Conservation (phyloP, 768 basidiomycete species). For the Butyriboletus loyo region DNA sequence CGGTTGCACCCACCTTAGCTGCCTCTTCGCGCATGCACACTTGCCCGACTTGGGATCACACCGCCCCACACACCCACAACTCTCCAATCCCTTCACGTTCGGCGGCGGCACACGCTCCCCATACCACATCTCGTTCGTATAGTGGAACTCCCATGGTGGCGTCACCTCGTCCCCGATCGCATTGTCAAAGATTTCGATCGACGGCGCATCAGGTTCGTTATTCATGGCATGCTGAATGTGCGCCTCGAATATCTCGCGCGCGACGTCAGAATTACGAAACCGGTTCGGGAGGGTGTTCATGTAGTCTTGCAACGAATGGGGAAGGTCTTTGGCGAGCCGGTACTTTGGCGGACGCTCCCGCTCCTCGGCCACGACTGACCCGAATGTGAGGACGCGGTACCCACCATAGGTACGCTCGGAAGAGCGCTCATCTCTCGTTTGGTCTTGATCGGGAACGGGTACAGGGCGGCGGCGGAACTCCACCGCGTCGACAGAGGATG, state of each 20-base stretch:
- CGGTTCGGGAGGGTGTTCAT: constrained; percentile 50
- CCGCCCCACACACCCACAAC: constrained; percentile 72
- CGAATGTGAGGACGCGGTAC: constrained; percentile 23
- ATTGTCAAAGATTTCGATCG: constrained; percentile 62
- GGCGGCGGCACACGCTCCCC: constrained; percentile 66
- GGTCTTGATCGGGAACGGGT: background rate
- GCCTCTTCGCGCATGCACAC: constrained; percentile 67
- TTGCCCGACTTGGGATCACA: constrained; percentile 74
- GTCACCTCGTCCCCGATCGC: constrained; percentile 62
- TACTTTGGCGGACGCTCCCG: constrained; percentile 21
- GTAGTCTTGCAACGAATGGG: constrained; percentile 60
- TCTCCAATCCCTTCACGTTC: constrained; percentile 50
- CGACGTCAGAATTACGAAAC: constrained; percentile 41
- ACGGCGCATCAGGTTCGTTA: constrained; percentile 69
- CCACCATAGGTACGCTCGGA: background rate
- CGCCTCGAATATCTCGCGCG: constrained; percentile 57
- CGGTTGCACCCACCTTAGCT: constrained; percentile 36
- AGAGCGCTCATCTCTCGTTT: background rate
- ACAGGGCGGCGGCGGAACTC: background rate
- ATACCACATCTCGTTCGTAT: constrained; percentile 80
- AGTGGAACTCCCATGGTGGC: constrained; percentile 85
- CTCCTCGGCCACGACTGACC: constrained; percentile 15
- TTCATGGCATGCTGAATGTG: constrained; percentile 60
- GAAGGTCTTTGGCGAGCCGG: constrained; percentile 48
- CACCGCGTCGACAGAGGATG: background rate